Evolutionary conservation across 1,284 basidiomycete genomes (phyloP).

Genomic region (Cystobasidium slooffiae): DNA sequence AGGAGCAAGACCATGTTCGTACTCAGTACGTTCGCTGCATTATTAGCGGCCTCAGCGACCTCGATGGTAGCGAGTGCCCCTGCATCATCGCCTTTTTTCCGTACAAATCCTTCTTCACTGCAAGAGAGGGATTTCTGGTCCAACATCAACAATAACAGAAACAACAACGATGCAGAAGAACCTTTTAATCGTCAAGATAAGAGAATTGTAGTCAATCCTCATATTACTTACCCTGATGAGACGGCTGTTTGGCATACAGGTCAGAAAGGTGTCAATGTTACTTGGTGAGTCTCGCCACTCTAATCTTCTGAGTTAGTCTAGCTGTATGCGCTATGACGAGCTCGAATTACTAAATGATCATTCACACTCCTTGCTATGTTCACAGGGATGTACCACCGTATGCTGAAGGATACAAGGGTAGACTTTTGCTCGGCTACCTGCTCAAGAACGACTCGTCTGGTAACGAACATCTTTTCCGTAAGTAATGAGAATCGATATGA

Average conservation of each 20-base stretch:
- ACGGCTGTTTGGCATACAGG: conserved; percentile 39
- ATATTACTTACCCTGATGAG: conserved; percentile 29
- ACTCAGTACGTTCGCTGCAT: neutral
- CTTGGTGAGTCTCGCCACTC: conserved; percentile 16
- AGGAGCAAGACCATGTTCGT: neutral
- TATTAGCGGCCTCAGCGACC: conserved; percentile 5
- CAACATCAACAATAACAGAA: neutral
- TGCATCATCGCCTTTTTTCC: neutral
- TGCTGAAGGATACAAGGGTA: conserved; percentile 38
- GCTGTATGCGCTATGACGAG: neutral
- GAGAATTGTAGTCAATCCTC: conserved; percentile 37
- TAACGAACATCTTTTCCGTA: conserved; percentile 39
- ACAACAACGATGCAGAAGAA: neutral
- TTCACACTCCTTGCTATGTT: too few species aligned
- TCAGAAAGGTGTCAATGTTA: conserved; percentile 31
- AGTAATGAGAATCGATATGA: neutral
- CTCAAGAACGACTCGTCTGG: conserved; percentile 27
- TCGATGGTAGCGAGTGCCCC: conserved; percentile 21
- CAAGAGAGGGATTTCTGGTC: conserved; percentile 11
- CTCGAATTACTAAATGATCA: too few species aligned
- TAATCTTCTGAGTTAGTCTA: too few species aligned
- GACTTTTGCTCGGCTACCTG: conserved; percentile 34
- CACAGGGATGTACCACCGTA: conserved; percentile 18
- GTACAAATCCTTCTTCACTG: neutral
- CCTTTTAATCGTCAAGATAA: conserved; percentile 11